phyloP scores from a whole-genome alignment of 306 rosid genomes.

The Prunus dulcis region DNA sequence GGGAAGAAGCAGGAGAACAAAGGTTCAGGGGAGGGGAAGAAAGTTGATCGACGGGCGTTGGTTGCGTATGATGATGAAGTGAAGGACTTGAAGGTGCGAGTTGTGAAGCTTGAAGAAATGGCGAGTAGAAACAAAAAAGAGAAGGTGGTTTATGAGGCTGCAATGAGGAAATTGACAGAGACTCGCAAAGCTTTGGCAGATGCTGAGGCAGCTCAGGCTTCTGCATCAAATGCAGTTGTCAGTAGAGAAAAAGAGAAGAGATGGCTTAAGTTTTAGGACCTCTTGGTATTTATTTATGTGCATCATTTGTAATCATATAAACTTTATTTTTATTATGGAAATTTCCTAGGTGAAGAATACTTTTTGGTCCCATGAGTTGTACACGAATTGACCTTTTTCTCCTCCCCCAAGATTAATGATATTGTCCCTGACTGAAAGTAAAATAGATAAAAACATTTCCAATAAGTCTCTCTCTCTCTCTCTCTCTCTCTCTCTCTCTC shows the following conservation, averaged over 20 bases:
- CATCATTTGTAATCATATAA: background rate
- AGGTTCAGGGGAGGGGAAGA: conserved; percentile 58
- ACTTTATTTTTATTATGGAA: conserved; percentile 11
- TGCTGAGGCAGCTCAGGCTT: conserved; percentile 69
- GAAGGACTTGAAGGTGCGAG: conserved; percentile 64
- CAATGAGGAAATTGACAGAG: conserved; percentile 65
- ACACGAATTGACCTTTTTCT: background rate
- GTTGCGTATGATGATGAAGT: conserved; percentile 73
- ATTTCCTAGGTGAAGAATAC: background rate
- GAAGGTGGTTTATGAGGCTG: conserved; percentile 82
- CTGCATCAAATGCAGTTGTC: conserved; percentile 78
- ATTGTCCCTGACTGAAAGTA: background rate
- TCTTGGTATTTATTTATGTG: background rate
- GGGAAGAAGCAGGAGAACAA: conserved; percentile 53
- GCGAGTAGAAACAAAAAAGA: conserved; percentile 66
- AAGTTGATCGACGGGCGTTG: conserved; percentile 65
- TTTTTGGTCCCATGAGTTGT: background rate
- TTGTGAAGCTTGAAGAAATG: conserved; percentile 89
- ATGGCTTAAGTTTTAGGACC: conserved; percentile 85
- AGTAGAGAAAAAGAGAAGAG: conserved; percentile 86
- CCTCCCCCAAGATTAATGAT: background rate
- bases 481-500: no score
- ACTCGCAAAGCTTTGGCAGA: conserved; percentile 77
- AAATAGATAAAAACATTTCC: no score
- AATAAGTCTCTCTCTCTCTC: no score